Evolutionary conservation across 441 rosid genomes (phyloP), one percentile per base, ranked within the genome.

Genomic region (Erodium texanum): DNA sequence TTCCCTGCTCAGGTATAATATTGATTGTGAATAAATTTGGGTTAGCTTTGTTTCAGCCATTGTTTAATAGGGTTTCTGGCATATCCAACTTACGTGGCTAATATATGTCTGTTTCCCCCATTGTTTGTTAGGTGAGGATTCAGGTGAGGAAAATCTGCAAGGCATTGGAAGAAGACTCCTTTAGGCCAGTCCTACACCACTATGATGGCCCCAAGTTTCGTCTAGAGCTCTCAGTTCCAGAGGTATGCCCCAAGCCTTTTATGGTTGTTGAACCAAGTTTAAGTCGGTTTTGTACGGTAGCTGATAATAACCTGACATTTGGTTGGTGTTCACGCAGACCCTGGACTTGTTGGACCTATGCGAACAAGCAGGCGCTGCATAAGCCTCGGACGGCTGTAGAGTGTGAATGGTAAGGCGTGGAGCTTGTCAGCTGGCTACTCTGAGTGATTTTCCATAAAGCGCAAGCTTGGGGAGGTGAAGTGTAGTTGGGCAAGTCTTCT

Each of bases 201-300:
- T 89, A 94, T 27, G 99, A 94, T 77, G 97, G 97, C 64, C 99
- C 98, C 12, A 94, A 92, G 79, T 89, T 94, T 70, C 96, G 98
- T 23, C 97, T 89, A 58, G 94, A 92, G 82, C 99, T 94, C 73
- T 87, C 96, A 45, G 89, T 94, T 75, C 99, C 98, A 27, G 99
- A 94, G 99, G 99, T 94, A 66, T 52, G 29, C 75, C 64, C 64
- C 34, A 27, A 43, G 61, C 61, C 12, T 1, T 54, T 1, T 54
- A 12, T 7, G 22, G 61, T 54, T 54, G 1, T 2, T 1, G 24
- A 0, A 12, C 19, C 14, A 5, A 15, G 20, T 7, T 15, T n/a
- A 50, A 20, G 16, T 18, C n/a, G 58, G 19, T 50, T 50, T 16
- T 50, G 58, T 27, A 15, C 3, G 18, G 20, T 52, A 38, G 20